Percentiles rank a stretch among this genome's conserved stretches.
These are phyloP conservation scores for Sclerotinia borealis DNA, from an alignment of 2,329 filamentous ascomycete species.

Conservation along the genomic window DNA sequence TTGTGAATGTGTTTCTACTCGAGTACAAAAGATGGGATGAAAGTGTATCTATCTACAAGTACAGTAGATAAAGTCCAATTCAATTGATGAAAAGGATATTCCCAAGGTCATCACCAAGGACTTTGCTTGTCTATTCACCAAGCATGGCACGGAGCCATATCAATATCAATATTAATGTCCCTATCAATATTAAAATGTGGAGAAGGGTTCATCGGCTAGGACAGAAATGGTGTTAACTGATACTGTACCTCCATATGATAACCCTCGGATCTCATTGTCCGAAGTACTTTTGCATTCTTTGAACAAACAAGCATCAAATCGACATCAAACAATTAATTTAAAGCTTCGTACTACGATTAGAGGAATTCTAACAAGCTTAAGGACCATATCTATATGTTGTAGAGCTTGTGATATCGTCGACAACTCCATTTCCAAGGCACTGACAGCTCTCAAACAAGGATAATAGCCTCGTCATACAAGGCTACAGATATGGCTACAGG, in stretches of 20 bases:
- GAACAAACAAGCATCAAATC: neutral
- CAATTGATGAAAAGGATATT: neutral
- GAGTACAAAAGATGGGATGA: neutral
- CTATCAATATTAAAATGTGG: conserved; percentile 5
- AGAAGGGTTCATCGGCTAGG: conserved; percentile 9
- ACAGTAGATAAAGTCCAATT: neutral
- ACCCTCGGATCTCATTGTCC: neutral
- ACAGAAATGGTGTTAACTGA: neutral
- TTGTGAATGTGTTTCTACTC: neutral
- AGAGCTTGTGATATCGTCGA: neutral
- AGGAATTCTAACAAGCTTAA: neutral
- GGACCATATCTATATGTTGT: no score
- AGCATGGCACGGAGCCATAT: conserved; percentile 10
- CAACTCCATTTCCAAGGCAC: neutral
- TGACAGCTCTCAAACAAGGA: conserved; percentile 1
- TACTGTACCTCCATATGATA: neutral
- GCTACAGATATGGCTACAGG: conserved; percentile 31
- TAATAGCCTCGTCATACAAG: conserved; percentile 24
- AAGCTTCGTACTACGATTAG: neutral
- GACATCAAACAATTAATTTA: neutral
- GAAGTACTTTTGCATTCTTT: neutral
- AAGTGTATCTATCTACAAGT: no score
- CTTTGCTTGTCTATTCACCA: neutral
- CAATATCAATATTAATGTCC: neutral
- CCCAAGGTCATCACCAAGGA: neutral